Conservation (phyloP, 1,284 basidiomycete genomes). For the Microbotryum intermedium region DNA sequence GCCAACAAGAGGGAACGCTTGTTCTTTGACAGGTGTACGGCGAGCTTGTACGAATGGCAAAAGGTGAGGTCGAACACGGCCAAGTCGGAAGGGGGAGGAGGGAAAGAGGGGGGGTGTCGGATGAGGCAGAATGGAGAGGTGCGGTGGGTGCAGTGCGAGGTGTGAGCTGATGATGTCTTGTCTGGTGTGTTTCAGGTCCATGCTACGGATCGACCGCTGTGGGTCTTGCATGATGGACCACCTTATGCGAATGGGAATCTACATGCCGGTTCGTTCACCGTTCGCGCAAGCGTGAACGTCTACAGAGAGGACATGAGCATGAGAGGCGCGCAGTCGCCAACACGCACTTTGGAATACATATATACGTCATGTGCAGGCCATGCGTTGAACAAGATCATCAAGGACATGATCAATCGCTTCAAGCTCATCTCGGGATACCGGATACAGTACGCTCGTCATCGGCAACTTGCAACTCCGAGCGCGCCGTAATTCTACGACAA, state of each 20-base stretch:
- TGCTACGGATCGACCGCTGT: conserved; percentile 56
- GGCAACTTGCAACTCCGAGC: background rate
- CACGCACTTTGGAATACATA: background rate
- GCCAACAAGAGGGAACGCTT: conserved; percentile 55
- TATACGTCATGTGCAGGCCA: conserved; percentile 55
- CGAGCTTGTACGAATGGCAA: conserved; percentile 79
- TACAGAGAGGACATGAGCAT: no score
- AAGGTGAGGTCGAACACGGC: conserved; percentile 42
- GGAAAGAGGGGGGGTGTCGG: background rate
- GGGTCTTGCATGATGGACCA: conserved; percentile 90
- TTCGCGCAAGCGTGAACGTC: background rate
- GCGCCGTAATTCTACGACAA: no score
- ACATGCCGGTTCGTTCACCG: conserved; percentile 68
- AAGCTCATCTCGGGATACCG: conserved; percentile 67
- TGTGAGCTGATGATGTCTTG: conserved; percentile 1
- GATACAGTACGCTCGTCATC: conserved; percentile 54
- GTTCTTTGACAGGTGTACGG: conserved; percentile 59
- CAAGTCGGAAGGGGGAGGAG: background rate
- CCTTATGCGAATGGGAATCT: conserved; percentile 95
- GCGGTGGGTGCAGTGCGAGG: background rate
- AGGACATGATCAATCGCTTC: conserved; percentile 91
- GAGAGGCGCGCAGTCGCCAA: no score
- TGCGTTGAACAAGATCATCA: conserved; percentile 91
- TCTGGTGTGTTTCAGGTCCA: conserved; percentile 47
- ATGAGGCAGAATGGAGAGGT: background rate